A percentile compares a stretch with the other conserved stretches of the same genome.
Conservation (phyloP, 1,139 yeast species). For the Pichia sp. region DNA sequence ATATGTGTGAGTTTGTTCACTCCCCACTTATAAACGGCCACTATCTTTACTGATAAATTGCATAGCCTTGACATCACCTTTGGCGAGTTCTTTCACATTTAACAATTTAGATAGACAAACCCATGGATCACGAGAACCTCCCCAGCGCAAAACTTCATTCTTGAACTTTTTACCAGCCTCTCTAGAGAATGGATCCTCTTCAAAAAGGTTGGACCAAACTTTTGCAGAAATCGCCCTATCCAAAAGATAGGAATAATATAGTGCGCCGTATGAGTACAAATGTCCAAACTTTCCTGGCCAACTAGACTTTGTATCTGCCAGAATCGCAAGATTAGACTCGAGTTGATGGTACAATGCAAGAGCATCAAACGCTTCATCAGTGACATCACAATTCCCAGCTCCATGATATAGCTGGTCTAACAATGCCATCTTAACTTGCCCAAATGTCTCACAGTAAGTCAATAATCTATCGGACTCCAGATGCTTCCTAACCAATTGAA, state of each 20-base stretch:
- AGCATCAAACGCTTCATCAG: slow-evolving; percentile 42
- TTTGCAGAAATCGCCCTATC: slow-evolving; percentile 91
- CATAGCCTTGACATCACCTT: slow-evolving; percentile 77
- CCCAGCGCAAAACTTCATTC: slow-evolving; percentile 77
- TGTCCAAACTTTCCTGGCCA: slow-evolving; percentile 98
- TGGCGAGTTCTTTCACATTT: slow-evolving; percentile 46
- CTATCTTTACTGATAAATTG: slow-evolving; percentile 46
- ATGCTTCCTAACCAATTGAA: slow-evolving; percentile 44
- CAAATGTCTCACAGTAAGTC: slow-evolving; percentile 70
- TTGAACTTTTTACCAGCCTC: slow-evolving; percentile 73
- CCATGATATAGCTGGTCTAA: slow-evolving; percentile 80
- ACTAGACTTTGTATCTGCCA: slow-evolving; percentile 61
- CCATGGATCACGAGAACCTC: slow-evolving; percentile 94
- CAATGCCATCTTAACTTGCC: slow-evolving; percentile 87
- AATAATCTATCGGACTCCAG: slow-evolving; percentile 52
- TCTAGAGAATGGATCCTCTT: slow-evolving; percentile 62
- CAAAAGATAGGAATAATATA: slow-evolving; percentile 84
- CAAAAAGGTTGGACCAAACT: slow-evolving; percentile 74
- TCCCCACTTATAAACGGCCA: not conserved
- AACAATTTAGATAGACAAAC: slow-evolving; percentile 74
- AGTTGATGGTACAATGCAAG: slow-evolving; percentile 60
- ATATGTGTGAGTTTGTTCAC: not conserved
- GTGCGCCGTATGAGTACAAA: slow-evolving; percentile 88
- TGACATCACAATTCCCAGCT: slow-evolving; percentile 35
- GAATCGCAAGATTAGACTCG: slow-evolving; percentile 51